Base-by-base conservation (phyloP, 768 basidiomycete genomes). In the Boletus fagicola region DNA sequence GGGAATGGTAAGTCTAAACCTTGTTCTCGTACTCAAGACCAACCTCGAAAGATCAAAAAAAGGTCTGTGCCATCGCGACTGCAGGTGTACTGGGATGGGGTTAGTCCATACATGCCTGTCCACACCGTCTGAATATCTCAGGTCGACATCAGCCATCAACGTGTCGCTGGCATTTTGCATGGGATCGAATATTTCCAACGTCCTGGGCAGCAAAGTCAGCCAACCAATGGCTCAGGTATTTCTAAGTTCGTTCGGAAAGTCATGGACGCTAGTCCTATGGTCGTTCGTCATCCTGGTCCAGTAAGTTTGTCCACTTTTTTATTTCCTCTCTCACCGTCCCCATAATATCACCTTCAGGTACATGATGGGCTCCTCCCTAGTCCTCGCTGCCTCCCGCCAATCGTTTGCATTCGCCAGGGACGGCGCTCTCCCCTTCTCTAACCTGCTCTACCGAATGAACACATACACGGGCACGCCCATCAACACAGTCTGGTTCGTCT, bases 381-480 rank as follows among this genome's bases (percentile, higher is more conserved):
- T 81, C 33, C 72, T 80, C 10, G 77, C 78, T 1, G 74, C 81
- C 24, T 82, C 81, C 2, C 78, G 82, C 22, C 83, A 83, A 65
- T 73, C 75, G 11, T 83, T 82, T 58, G 82, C 83, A 4, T 83
- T 83, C 61, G 71, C 81, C 9, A 75, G 85, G 20, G 82, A 86
- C 57, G 83, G 82, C 12, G 83, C 80, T 1, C 78, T 87, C 0
- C 85, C 85, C 4, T 71, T 83, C 38, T 85, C 85, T 0, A 60
- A 62, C 8, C 75, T 71, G 51, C 73, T 85, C 26, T 84, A 84
- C 63, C 73, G 75, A 56, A 75, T 87, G 65, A 80, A 85, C 66
- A 47, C 58, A 5, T 73, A 62, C 59, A 84, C 80, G 2, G 70
- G 75, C 39, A 82, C 83, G 18, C 85, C 84, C 1, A 78, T 83